These are phyloP conservation scores for Phytophthora constricta DNA, from an alignment of 352 stramenopile genomes.

Conservation along the genomic window DNA sequence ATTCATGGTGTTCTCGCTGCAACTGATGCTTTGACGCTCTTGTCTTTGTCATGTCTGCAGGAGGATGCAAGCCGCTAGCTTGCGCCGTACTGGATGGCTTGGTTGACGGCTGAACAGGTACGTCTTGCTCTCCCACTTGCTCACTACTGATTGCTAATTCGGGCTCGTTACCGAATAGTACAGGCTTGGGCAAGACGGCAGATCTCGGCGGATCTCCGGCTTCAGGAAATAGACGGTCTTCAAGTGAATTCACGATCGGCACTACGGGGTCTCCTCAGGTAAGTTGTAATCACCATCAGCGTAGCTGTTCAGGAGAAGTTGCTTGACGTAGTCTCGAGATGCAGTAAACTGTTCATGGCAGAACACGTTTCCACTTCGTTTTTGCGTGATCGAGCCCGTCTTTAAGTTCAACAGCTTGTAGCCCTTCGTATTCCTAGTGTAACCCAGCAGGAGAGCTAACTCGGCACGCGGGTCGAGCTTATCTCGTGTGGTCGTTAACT, in stretches of 20 bases:
- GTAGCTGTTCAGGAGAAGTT: too few species aligned
- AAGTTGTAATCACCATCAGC: too few species aligned
- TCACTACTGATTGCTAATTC: not conserved
- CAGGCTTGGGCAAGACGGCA: too few species aligned
- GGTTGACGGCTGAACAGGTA: not conserved
- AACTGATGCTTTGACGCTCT: too few species aligned
- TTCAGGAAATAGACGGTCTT: too few species aligned
- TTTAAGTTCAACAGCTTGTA: conserved; percentile 25
- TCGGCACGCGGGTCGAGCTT: conserved; percentile 21
- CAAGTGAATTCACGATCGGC: too few species aligned
- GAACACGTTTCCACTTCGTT: conserved; percentile 18
- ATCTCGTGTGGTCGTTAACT: conserved; percentile 1
- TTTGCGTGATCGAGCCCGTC: conserved; percentile 4
- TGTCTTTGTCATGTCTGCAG: too few species aligned
- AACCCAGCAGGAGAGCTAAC: conserved; percentile 10
- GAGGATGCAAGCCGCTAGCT: too few species aligned
- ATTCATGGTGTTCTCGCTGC: conserved; percentile 6
- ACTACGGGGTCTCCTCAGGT: too few species aligned
- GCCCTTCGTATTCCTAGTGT: conserved; percentile 13
- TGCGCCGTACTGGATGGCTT: not conserved
- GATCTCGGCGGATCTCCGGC: not conserved
- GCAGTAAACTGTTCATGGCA: conserved; percentile 15
- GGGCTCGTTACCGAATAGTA: too few species aligned
- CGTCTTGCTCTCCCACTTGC: not conserved
- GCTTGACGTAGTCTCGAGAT: too few species aligned